phyloP scores from a whole-genome alignment of 1,284 basidiomycete species.

The Tetrapyrgos nigripes region DNA sequence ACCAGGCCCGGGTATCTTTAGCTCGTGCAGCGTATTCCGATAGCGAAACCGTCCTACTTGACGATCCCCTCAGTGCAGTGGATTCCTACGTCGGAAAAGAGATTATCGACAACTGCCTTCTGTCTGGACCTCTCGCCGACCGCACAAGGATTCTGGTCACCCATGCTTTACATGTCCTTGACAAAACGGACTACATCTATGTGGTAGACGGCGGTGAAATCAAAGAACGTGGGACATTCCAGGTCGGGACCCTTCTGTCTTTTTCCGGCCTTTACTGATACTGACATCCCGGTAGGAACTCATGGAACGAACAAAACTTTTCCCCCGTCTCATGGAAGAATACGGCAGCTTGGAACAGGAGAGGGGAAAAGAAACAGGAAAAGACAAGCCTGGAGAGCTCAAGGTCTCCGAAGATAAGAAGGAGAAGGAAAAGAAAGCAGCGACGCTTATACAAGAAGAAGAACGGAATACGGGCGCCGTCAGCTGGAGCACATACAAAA shows the following conservation, averaged over 20 bases:
- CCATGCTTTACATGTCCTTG: conserved; percentile 60
- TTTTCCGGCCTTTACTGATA: neutral
- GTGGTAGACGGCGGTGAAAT: conserved; percentile 61
- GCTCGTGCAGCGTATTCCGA: conserved; percentile 71
- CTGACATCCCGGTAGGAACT: conserved; percentile 38
- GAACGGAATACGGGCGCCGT: conserved; percentile 47
- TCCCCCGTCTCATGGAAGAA: conserved; percentile 51
- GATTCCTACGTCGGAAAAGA: conserved; percentile 56
- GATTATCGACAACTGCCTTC: conserved; percentile 52
- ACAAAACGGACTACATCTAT: conserved; percentile 56
- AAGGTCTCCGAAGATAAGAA: conserved; percentile 1
- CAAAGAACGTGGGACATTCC: conserved; percentile 54
- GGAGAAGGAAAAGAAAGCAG: neutral
- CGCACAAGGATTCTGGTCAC: conserved; percentile 66
- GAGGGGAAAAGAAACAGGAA: neutral
- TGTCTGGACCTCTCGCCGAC: conserved; percentile 48
- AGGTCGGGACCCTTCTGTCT: conserved; percentile 32
- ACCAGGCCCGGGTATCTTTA: conserved; percentile 65
- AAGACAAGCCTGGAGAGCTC: neutral
- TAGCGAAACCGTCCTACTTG: conserved; percentile 61
- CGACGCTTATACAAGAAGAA: conserved; percentile 37
- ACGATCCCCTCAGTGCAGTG: conserved; percentile 61
- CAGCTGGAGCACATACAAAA: conserved; percentile 39
- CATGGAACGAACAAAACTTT: conserved; percentile 46
- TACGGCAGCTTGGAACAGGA: conserved; percentile 30